Conservation (phyloP, 495 filamentous ascomycete genomes). For the Neurospora africana region DNA sequence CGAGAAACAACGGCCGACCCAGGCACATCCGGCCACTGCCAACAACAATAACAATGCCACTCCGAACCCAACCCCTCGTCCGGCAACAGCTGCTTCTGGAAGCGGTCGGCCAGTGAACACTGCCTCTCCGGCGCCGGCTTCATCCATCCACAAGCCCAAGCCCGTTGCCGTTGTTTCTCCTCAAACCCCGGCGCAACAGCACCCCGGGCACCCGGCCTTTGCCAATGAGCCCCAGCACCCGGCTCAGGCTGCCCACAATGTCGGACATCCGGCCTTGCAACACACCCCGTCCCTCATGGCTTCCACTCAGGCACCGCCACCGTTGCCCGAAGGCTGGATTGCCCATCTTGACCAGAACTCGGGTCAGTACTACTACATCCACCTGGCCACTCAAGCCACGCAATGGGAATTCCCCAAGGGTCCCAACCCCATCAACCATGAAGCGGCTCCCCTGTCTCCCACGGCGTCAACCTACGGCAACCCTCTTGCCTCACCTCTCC, state of each 20-base stretch:
- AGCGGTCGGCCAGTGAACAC: conserved; percentile 2
- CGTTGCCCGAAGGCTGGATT: conserved; percentile 95
- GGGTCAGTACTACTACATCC: conserved; percentile 98
- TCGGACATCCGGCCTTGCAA: conserved; percentile 29
- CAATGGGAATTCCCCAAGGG: conserved; percentile 98
- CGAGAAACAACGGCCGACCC: conserved; percentile 54
- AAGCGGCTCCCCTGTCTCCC: conserved; percentile 68
- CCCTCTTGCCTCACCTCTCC: conserved; percentile 59
- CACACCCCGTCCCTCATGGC: conserved; percentile 41
- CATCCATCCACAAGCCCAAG: conserved; percentile 11
- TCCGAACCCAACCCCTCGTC: conserved; percentile 3
- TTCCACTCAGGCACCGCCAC: conserved; percentile 73
- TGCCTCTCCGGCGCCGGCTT: conserved; percentile 1
- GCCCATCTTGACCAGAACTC: conserved; percentile 90
- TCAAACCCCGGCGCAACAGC: conserved; percentile 37
- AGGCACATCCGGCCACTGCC: conserved; percentile 9
- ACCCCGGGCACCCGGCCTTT: conserved; percentile 67
- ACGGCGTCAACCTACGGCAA: conserved; percentile 69
- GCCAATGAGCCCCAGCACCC: conserved; percentile 57
- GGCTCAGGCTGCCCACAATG: conserved; percentile 23
- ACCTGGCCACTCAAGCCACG: conserved; percentile 87
- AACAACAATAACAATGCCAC: conserved; percentile 22
- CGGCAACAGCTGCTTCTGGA: not conserved
- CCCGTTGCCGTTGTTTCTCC: conserved; percentile 10
- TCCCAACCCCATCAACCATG: conserved; percentile 71